Conservation (phyloP, 2,329 filamentous ascomycete genomes). For the Sporothrix variecibatus region DNA sequence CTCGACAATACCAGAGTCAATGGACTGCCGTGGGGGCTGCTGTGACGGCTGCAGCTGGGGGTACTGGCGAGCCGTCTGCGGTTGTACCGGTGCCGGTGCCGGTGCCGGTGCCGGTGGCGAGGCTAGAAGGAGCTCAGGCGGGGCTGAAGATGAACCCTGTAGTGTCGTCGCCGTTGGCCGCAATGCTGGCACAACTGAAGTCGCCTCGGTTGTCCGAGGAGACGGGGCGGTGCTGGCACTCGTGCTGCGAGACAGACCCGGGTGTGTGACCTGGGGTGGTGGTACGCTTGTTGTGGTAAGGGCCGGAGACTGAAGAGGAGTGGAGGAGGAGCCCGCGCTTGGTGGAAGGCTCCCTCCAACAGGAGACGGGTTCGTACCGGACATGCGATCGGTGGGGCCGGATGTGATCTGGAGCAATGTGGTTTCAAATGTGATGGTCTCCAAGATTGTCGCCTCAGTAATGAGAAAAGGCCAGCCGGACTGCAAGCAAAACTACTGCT, state of each 20-base stretch:
- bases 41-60: background rate
- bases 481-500: slow-evolving; percentile 22
- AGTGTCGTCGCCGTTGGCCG: background rate
- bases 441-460: background rate
- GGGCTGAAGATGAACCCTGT: background rate
- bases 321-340: background rate
- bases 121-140: background rate
- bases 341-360: background rate
- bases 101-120: background rate
- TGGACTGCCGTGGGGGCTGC: background rate
- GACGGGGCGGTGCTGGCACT: background rate
- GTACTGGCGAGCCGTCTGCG: background rate
- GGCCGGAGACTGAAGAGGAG: background rate
- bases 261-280: background rate
- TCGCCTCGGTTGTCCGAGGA: background rate
- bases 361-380: background rate
- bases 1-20: background rate
- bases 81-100: background rate
- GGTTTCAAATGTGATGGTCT: background rate
- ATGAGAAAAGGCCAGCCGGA: background rate
- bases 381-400: background rate
- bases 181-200: background rate
- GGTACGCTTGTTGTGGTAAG: background rate
- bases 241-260: background rate
- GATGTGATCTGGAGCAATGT: background rate